phyloP scores from a whole-genome alignment of 176 grass and related monocot species.

The Eragrostis curvula region DNA sequence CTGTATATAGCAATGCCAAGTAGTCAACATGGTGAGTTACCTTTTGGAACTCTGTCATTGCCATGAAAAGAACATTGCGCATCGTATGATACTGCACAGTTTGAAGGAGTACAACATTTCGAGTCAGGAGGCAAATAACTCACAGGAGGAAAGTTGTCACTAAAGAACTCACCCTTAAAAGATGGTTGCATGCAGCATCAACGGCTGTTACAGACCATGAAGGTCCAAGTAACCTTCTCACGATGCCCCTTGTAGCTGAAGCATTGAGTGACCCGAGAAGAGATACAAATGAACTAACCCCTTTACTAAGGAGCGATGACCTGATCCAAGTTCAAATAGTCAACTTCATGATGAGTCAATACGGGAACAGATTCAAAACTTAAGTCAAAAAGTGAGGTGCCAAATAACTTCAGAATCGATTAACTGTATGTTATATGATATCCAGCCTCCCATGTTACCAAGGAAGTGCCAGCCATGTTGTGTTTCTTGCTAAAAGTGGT shows the following conservation, averaged over 20 bases:
- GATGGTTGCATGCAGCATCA: conserved; percentile 72
- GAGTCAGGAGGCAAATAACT: conserved; percentile 17
- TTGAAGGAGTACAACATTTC: conserved; percentile 28
- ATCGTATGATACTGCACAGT: conserved; percentile 86
- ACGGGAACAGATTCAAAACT: neutral
- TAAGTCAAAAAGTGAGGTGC: conserved; percentile 21
- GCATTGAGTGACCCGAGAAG: conserved; percentile 67
- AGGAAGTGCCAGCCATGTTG: neutral
- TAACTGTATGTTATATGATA: neutral
- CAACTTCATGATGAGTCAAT: neutral
- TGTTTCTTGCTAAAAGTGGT: conserved; percentile 10
- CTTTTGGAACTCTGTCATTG: conserved; percentile 91
- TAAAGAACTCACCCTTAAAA: conserved; percentile 64
- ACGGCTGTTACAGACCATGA: conserved; percentile 80
- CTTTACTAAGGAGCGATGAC: conserved; percentile 73
- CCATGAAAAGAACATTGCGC: conserved; percentile 90
- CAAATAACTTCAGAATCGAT: neutral
- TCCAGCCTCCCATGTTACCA: neutral
- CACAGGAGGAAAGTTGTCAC: neutral
- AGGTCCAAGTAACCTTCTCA: conserved; percentile 71
- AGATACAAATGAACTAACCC: conserved; percentile 65
- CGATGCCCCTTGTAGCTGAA: conserved; percentile 48
- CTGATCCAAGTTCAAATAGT: conserved; percentile 49
- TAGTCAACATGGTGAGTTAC: conserved; percentile 42
- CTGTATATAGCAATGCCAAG: neutral